Conservation (phyloP, 2,329 filamentous ascomycete species). For the Microcyclosporella mali region DNA sequence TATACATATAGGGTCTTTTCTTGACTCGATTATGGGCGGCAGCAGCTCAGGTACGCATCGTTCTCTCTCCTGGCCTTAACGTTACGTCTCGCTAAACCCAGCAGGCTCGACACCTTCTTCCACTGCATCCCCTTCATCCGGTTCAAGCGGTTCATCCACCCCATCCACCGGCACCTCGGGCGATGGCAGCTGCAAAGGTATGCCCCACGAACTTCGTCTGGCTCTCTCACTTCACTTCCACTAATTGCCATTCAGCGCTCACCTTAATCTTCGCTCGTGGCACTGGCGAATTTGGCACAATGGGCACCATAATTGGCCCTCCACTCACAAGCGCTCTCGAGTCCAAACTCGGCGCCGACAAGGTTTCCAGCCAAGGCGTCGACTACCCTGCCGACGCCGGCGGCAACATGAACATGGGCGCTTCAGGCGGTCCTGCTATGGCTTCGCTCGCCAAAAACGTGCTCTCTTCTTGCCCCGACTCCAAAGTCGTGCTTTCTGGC, state of each 20-base stretch:
- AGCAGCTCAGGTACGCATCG: not conserved
- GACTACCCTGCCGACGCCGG: slow-evolving; percentile 24
- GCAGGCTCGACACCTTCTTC: not conserved
- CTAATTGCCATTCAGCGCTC: slow-evolving; percentile 29
- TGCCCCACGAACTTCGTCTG: not conserved
- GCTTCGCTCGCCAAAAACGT: slow-evolving; percentile 8
- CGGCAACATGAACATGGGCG: slow-evolving; percentile 21
- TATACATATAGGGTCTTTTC: not conserved
- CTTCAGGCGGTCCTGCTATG: slow-evolving; percentile 18
- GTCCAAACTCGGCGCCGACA: slow-evolving; percentile 14
- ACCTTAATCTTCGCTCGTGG: slow-evolving; percentile 56
- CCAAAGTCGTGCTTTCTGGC: slow-evolving; percentile 17
- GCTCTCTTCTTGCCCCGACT: slow-evolving; percentile 16
- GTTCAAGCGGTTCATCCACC: too few relatives aligned
- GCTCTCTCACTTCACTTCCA: too few relatives aligned
- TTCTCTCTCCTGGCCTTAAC: not conserved
- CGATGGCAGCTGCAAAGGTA: slow-evolving; percentile 9
- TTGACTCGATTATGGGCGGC: not conserved
- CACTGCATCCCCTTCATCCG: too few relatives aligned
- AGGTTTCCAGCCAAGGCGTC: slow-evolving; percentile 22
- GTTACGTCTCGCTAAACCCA: too few relatives aligned
- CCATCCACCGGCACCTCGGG: not conserved
- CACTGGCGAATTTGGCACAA: slow-evolving; percentile 49
- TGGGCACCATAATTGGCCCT: slow-evolving; percentile 36
- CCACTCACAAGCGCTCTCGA: slow-evolving; percentile 17